phyloP scores from a whole-genome alignment of 306 rosid species.

The Cicer yamashitae region DNA sequence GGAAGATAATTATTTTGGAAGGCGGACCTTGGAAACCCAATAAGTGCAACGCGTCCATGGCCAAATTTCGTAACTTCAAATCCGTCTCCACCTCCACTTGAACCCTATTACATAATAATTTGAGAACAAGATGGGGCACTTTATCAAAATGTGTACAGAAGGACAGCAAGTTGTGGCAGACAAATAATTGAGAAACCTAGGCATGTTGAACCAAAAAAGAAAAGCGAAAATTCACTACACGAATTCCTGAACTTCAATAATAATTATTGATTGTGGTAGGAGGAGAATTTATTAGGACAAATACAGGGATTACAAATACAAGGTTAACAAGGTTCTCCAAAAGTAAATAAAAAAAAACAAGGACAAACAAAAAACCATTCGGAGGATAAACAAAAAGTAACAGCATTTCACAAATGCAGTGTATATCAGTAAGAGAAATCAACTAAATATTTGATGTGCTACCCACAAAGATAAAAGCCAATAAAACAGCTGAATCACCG shows the following conservation, averaged over 20 bases:
- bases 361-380: slow-evolving; percentile 1
- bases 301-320: neutral
- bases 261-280: neutral
- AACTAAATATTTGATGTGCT: neutral
- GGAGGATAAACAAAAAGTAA: slow-evolving; percentile 29
- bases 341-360: slow-evolving; percentile 7
- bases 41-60: slow-evolving; percentile 97
- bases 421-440: neutral
- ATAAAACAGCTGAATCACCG: slow-evolving; percentile 8
- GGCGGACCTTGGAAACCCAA: slow-evolving; percentile 95
- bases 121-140: slow-evolving; percentile 30
- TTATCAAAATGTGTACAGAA: slow-evolving; percentile 8
- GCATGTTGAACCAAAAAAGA: slow-evolving; percentile 22
- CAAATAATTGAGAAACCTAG: slow-evolving; percentile 35
- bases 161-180: neutral
- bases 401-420: slow-evolving; percentile 1
- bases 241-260: slow-evolving; percentile 34
- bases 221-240: slow-evolving; percentile 10
- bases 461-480: slow-evolving; percentile 13
- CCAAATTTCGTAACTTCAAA: slow-evolving; percentile 98
- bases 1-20: neutral
- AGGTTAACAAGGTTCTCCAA: slow-evolving; percentile 14
- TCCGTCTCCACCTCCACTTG: slow-evolving; percentile 99
- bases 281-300: slow-evolving; percentile 2
- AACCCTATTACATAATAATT: slow-evolving; percentile 66